Conservation (phyloP, 1,139 yeast genomes). For the Magnusiomyces fungicola region DNA sequence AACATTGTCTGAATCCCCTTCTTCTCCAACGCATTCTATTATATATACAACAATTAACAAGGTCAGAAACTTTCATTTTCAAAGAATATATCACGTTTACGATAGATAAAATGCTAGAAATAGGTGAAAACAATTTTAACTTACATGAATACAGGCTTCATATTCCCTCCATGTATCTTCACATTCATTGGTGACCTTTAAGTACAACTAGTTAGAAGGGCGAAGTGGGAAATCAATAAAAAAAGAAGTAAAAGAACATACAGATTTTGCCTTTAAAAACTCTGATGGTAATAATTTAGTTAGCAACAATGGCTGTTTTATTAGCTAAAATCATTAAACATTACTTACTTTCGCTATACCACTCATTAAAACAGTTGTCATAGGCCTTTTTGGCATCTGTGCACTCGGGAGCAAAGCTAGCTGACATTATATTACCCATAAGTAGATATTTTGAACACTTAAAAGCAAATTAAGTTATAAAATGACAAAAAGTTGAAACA, state of each 20-base stretch:
- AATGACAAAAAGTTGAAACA: not conserved
- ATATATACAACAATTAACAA: too few relatives aligned
- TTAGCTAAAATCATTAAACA: too few relatives aligned
- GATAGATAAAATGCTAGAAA: not conserved
- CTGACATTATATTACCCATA: constrained; percentile 56
- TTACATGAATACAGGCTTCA: constrained; percentile 70
- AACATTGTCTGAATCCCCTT: constrained; percentile 70
- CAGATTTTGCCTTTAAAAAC: constrained; percentile 58
- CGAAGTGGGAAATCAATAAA: too few relatives aligned
- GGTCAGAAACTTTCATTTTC: constrained; percentile 15
- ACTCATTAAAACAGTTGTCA: constrained; percentile 86
- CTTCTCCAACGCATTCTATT: constrained; percentile 51
- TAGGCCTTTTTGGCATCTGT: constrained; percentile 76
- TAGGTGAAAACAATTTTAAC: constrained; percentile 19
- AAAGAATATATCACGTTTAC: not conserved
- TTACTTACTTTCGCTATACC: constrained; percentile 79
- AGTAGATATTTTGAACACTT: too few relatives aligned
- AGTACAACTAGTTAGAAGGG: too few relatives aligned
- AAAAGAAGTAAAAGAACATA: constrained; percentile 18
- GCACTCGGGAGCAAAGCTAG: constrained; percentile 95
- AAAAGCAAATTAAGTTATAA: not conserved
- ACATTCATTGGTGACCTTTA: constrained; percentile 72
- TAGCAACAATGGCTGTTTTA: too few relatives aligned
- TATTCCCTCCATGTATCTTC: constrained; percentile 83
- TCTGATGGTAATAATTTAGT: constrained; percentile 26